Evolutionary conservation across 140 eudicot genomes (phyloP), one percentile per base, ranked within the genome.

Genomic region (Senecio squalidus): DNA sequence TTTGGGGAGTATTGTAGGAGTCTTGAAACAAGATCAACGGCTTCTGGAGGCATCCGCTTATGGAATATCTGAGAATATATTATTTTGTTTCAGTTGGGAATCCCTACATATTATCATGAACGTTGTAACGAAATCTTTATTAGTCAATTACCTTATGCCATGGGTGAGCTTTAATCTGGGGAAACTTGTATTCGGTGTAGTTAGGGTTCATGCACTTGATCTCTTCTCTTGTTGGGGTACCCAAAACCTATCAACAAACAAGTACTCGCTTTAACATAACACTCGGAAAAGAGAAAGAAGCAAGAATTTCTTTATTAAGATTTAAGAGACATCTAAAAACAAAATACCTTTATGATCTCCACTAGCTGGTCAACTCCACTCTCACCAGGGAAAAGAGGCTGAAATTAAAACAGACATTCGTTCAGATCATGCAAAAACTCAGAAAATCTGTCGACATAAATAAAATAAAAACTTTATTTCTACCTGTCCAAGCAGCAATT

Each of bases 341-440:
- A 22, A 61, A 22, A 52, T 60, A 88, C 96, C 96, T 88, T 88
- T 53, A 88, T 88, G 69, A 88, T 88, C 66, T 88, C 96, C 68
- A 88, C 96, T 66, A 88, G 91, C 80, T 88, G 95, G 75, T 88
- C 96, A 36, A 88, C 91, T 76, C 96, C 96, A 71, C 94, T 88
- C 74, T 88, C 96, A 71, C 96, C 96, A 57, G 96, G 94, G 33
- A 88, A 88, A 45, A 88, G 82, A 45, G 96, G 96, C 96, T 88
- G 85, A 69, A 77, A 74, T 69, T 22, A 55, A 29, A 67, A 28
- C 9, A 54, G 21, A 38, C 46, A 14, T 67, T 70, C 28, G 15
- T 28, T 70, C 21, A 75, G 78, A 20, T 47, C 53, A 46, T 27
- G 33, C 2, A 62, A 69, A 48, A 2, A 46, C 22, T 3, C 50